Conservation (phyloP, 768 basidiomycete species). For the Ephemerocybe angulata region DNA sequence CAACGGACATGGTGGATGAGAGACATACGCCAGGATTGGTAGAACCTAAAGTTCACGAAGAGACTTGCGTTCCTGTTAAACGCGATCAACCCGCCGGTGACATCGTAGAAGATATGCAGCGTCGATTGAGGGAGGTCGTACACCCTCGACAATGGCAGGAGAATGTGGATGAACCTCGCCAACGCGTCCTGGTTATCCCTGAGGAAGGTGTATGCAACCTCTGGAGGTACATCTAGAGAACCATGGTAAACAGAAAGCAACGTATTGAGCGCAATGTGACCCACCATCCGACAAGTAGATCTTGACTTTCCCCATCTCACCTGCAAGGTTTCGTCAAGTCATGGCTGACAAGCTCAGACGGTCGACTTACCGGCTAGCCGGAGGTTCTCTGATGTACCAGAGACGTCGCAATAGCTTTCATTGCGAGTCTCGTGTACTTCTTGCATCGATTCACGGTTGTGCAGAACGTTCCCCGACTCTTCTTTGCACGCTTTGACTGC, state of each 20-base stretch:
- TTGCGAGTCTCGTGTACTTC: conserved; percentile 70
- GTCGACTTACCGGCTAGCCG: conserved; percentile 50
- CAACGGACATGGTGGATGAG: neutral
- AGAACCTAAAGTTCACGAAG: conserved; percentile 86
- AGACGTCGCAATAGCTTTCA: conserved; percentile 80
- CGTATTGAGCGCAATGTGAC: neutral
- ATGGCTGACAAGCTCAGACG: neutral
- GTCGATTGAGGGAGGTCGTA: conserved; percentile 72
- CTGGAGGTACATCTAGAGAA: conserved; percentile 40
- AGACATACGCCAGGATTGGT: conserved; percentile 81
- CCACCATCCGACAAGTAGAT: conserved; percentile 63
- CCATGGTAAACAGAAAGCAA: neutral
- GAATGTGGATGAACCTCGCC: conserved; percentile 69
- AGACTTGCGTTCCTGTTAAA: conserved; percentile 90
- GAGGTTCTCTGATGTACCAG: conserved; percentile 60
- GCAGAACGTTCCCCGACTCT: conserved; percentile 59
- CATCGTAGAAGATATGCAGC: conserved; percentile 86
- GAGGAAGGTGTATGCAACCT: conserved; percentile 42
- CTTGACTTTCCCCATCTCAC: conserved; percentile 58
- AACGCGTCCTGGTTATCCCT: conserved; percentile 51
- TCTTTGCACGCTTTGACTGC: conserved; percentile 70
- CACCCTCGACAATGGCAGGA: conserved; percentile 60
- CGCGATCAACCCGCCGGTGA: conserved; percentile 77
- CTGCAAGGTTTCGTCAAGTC: conserved; percentile 29
- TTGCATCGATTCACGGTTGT: conserved; percentile 66